Conservation (phyloP, 2,329 filamentous ascomycete genomes). For the Nigrospora oryzae region DNA sequence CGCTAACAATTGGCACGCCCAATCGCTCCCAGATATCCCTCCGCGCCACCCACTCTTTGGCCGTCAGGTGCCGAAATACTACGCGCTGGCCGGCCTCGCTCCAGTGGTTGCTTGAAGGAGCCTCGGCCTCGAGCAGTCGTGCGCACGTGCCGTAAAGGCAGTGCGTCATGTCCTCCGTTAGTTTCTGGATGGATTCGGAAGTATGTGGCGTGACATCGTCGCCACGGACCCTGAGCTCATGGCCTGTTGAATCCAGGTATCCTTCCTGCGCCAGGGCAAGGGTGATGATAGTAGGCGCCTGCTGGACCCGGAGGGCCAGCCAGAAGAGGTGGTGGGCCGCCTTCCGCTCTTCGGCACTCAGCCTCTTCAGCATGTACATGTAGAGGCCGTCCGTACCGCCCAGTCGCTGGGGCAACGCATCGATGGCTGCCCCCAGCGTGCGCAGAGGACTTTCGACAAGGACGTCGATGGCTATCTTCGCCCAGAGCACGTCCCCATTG, state of each 20-base stretch:
- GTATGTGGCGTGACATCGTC: too few relatives aligned
- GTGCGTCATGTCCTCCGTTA: not conserved
- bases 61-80: not conserved
- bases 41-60: not conserved
- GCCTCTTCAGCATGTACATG: constrained; percentile 22
- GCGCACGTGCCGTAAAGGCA: not conserved
- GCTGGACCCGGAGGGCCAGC: constrained; percentile 2
- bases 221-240: too few relatives aligned
- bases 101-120: not conserved
- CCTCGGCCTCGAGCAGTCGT: too few relatives aligned
- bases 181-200: too few relatives aligned
- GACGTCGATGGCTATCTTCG: constrained; percentile 1
- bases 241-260: not conserved
- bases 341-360: constrained; percentile 14
- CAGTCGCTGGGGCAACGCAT: constrained; percentile 18
- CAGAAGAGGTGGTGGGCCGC: constrained; percentile 19
- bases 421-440: constrained; percentile 14
- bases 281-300: not conserved
- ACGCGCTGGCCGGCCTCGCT: not conserved
- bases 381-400: constrained; percentile 21
- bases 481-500: constrained; percentile 4
- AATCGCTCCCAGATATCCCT: not conserved
- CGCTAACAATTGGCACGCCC: too few relatives aligned
- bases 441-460: constrained; percentile 13
- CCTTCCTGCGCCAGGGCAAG: not conserved